These are phyloP conservation scores for Ustulina deusta DNA, from an alignment of 2,329 filamentous ascomycete species.

Conservation along the genomic window DNA sequence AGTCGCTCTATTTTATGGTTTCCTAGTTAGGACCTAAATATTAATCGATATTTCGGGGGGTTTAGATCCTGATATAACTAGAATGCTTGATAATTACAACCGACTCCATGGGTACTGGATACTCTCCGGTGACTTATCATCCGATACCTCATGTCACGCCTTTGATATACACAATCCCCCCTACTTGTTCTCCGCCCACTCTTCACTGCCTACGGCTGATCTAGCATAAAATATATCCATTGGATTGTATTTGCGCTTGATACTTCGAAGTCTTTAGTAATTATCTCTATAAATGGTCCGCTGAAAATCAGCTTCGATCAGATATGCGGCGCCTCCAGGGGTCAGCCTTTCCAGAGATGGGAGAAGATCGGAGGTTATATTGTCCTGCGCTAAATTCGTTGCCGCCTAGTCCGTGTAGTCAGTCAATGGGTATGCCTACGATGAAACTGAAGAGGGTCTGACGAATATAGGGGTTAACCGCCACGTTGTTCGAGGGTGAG, in stretches of 20 bases:
- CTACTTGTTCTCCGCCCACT: slow-evolving; percentile 48
- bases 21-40: too few relatives aligned
- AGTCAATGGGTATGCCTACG: not conserved
- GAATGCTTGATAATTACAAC: too few relatives aligned
- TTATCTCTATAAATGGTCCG: slow-evolving; percentile 53
- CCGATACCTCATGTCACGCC: too few relatives aligned
- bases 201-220: slow-evolving; percentile 57
- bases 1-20: too few relatives aligned
- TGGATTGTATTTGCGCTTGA: slow-evolving; percentile 60
- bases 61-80: too few relatives aligned
- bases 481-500: slow-evolving; percentile 7
- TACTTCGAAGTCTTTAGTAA: slow-evolving; percentile 48
- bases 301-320: slow-evolving; percentile 58
- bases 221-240: slow-evolving; percentile 54
- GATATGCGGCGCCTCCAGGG: slow-evolving; percentile 46
- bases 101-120: too few relatives aligned
- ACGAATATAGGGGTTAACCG: slow-evolving; percentile 32
- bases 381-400: slow-evolving; percentile 39
- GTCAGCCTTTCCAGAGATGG: slow-evolving; percentile 41
- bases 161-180: slow-evolving; percentile 7
- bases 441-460: slow-evolving; percentile 33
- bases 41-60: too few relatives aligned
- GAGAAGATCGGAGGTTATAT: slow-evolving; percentile 48
- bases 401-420: slow-evolving; percentile 5
- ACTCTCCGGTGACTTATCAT: too few relatives aligned